phyloP scores from a whole-genome alignment of 345 rosid species.

The Hibiscus mutabilis region DNA sequence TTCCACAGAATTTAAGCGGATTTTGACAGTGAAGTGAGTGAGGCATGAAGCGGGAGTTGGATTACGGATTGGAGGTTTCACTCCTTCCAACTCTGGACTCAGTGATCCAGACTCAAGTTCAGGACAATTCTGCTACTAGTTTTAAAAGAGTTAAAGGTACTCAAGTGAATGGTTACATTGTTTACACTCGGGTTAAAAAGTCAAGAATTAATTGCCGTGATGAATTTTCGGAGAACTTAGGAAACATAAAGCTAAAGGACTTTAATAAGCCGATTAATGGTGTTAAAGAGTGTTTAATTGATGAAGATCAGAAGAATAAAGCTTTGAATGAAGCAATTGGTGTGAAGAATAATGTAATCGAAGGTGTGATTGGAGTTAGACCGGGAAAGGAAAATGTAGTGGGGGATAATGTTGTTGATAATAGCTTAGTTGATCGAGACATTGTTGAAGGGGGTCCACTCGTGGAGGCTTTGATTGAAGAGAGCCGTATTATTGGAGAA shows the following conservation, averaged over 20 bases:
- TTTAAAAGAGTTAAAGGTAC: slow-evolving; percentile 53
- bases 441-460: neutral
- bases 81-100: slow-evolving; percentile 29
- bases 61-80: slow-evolving; percentile 23
- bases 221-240: slow-evolving; percentile 18
- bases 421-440: slow-evolving; percentile 11
- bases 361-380: slow-evolving; percentile 2
- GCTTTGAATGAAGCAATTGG: slow-evolving; percentile 6
- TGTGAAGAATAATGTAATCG: neutral
- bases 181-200: slow-evolving; percentile 61
- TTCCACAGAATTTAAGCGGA: slow-evolving; percentile 17
- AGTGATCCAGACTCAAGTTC: slow-evolving; percentile 24
- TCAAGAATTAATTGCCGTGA: slow-evolving; percentile 19
- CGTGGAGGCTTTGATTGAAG: slow-evolving; percentile 10
- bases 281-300: slow-evolving; percentile 10
- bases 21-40: slow-evolving; percentile 19
- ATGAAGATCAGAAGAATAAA: slow-evolving; percentile 11
- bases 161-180: slow-evolving; percentile 63
- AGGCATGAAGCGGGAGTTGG: slow-evolving; percentile 58
- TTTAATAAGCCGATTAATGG: slow-evolving; percentile 17
- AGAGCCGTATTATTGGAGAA: slow-evolving; percentile 27
- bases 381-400: neutral
- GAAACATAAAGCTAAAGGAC: slow-evolving; percentile 12
- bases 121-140: slow-evolving; percentile 28
- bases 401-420: slow-evolving; percentile 20